Evolutionary conservation across 2,329 filamentous ascomycete species (phyloP), one percentile per base, ranked within the genome.

Genomic region (Lasiodiplodia theobromae): DNA sequence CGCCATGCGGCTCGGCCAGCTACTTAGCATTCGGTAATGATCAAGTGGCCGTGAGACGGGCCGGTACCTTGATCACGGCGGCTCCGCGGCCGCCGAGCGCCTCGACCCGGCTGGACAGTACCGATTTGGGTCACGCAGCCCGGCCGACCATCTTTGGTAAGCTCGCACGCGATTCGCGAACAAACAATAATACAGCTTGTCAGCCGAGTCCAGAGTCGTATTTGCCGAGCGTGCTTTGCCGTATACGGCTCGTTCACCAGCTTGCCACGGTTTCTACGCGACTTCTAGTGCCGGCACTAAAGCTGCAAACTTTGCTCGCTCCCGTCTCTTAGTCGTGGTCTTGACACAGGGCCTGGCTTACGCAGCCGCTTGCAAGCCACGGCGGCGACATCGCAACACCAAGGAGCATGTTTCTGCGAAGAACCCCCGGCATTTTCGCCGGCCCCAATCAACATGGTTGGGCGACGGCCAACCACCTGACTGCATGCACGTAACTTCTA

Each of bases 351-450:
- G 31, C 44, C 31, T 62, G n/a, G 23, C 38, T 63, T 18, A 51
- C 18, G 23, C 7, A 49, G 37, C 18, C 25, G 40, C 58, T 2
- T 47, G 57, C 38, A 18, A 25, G 58, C 58, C 58, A 63, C 58
- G 8, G 16, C 58, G 58, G 40, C 58, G 58, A 49, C 23, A 49
- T 34, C 7, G 37, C 38, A 25, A 63, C 57, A 51, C 58, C 58
- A 63, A 47, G 40, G 58, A 63, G 3, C 18, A 8, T 34, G 25
- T 63, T 63, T 63, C 25, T 63, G 58, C 58, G 58, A 63, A 49
- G 40, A 63, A 31, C 23, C 40, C 23, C 58, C 58, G 58, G n/a
- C 58, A 34, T 63, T 63, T 51, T 63, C 58, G 40, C 58, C 58
- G 58, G 47, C 58, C 23, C 58, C 58, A 21, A 63, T 44, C 58